Percentiles rank a stretch among this genome's conserved stretches.
Evolutionary conservation across 257 asterid genomes (phyloP).

Genomic region (Petunia axillaris): DNA sequence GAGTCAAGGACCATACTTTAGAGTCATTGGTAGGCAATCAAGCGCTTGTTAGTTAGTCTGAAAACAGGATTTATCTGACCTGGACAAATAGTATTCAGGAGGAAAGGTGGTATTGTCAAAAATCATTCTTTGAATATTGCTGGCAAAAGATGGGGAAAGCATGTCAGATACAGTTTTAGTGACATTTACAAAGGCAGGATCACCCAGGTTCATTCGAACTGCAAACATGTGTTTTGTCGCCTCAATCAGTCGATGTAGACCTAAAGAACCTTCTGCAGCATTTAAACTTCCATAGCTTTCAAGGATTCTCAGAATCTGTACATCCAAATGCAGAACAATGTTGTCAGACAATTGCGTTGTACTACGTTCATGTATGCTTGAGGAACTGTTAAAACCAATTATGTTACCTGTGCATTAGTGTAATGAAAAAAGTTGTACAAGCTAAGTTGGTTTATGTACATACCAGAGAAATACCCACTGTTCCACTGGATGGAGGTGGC

Average conservation of each 20-base stretch:
- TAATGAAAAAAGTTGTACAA: background rate
- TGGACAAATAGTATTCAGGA: slow-evolving; percentile 71
- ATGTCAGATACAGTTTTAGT: slow-evolving; percentile 54
- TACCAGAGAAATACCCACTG: slow-evolving; percentile 83
- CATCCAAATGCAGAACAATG: slow-evolving; percentile 19
- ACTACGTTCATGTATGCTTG: background rate
- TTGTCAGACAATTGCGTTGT: background rate
- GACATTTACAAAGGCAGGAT: slow-evolving; percentile 65
- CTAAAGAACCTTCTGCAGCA: slow-evolving; percentile 66
- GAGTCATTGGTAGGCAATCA: background rate
- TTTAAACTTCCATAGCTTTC: slow-evolving; percentile 49
- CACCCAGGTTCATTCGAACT: slow-evolving; percentile 80
- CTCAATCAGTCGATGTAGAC: slow-evolving; percentile 85
- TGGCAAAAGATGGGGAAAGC: slow-evolving; percentile 79
- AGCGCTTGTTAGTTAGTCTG: background rate
- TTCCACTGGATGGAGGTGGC: slow-evolving; percentile 98
- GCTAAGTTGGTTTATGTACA: slow-evolving; percentile 25
- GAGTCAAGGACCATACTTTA: slow-evolving; percentile 1
- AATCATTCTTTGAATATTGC: slow-evolving; percentile 53
- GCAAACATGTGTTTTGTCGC: slow-evolving; percentile 85
- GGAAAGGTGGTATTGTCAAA: slow-evolving; percentile 93
- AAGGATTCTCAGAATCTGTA: slow-evolving; percentile 72
- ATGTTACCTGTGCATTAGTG: background rate
- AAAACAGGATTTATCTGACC: slow-evolving; percentile 40
- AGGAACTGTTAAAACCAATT: background rate